Evolutionary conservation across 306 rosid genomes (phyloP).

Genomic region (Dryas octopetala): DNA sequence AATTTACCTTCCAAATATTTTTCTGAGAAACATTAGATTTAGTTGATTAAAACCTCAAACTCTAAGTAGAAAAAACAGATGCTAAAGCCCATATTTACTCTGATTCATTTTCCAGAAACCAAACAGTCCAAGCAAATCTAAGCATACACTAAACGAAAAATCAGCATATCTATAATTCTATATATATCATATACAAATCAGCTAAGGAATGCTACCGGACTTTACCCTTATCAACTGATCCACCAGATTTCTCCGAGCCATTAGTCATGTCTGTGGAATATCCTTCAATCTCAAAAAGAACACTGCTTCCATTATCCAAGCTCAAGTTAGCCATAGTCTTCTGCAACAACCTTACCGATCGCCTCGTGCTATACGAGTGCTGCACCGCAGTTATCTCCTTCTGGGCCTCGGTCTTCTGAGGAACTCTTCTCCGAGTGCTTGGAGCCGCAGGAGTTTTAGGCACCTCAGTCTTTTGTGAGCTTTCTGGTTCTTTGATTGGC

Average conservation of each 20-base stretch:
- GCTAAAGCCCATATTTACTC: no score
- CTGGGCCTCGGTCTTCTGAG: constrained; percentile 24
- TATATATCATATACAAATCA: not conserved
- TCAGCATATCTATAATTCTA: not conserved
- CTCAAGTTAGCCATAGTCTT: constrained; percentile 54
- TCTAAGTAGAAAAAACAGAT: no score
- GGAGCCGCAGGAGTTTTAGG: constrained; percentile 52
- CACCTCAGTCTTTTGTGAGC: constrained; percentile 29
- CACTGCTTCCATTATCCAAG: constrained; percentile 35
- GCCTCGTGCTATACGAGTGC: constrained; percentile 55
- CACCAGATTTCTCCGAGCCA: constrained; percentile 24
- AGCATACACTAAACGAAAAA: no score
- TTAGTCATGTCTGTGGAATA: constrained; percentile 39
- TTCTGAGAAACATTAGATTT: not conserved
- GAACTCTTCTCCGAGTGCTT: constrained; percentile 36
- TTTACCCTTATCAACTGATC: constrained; percentile 36
- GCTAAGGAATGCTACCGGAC: not conserved
- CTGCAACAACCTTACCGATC: constrained; percentile 65
- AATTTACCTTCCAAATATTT: not conserved
- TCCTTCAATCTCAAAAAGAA: constrained; percentile 28
- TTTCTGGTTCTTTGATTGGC: constrained; percentile 29
- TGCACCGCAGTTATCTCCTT: constrained; percentile 33
- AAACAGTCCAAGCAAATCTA: no score
- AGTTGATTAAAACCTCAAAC: not conserved
- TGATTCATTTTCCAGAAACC: no score